phyloP scores from a whole-genome alignment of 2,329 filamentous ascomycete genomes.

The Colletotrichum cuscutae region DNA sequence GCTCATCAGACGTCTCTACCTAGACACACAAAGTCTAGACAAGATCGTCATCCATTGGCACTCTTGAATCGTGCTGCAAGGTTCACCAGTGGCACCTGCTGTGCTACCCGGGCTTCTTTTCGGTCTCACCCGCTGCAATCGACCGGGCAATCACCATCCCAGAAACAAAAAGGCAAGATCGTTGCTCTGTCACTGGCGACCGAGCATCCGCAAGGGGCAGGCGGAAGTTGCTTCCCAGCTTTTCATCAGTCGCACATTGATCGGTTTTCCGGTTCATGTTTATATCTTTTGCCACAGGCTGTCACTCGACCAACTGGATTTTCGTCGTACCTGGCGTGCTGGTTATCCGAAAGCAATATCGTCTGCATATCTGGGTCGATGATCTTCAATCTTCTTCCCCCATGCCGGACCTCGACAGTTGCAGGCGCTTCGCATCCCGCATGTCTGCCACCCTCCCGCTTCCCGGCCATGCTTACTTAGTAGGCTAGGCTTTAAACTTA shows the following conservation, averaged over 20 bases:
- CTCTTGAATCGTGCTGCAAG: background rate
- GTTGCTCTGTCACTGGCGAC: slow-evolving; percentile 40
- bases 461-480: background rate
- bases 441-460: slow-evolving; percentile 22
- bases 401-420: slow-evolving; percentile 16
- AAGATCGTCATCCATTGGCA: slow-evolving; percentile 1
- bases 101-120: background rate
- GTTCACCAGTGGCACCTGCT: slow-evolving; percentile 7
- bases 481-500: background rate
- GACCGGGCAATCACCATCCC: slow-evolving; percentile 31
- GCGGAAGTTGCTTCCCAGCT: slow-evolving; percentile 1
- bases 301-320: slow-evolving; percentile 1
- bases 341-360: background rate
- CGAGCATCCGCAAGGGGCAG: slow-evolving; percentile 9
- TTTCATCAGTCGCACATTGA: background rate
- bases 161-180: slow-evolving; percentile 49
- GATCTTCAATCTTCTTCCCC: slow-evolving; percentile 20
- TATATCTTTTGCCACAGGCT: slow-evolving; percentile 10
- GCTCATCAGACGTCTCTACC: background rate
- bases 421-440: slow-evolving; percentile 33
- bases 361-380: slow-evolving; percentile 9
- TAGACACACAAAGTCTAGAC: background rate
- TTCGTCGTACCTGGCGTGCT: slow-evolving; percentile 4
- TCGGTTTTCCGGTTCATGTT: background rate
- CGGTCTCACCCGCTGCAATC: slow-evolving; percentile 14